Percentiles rank a stretch among this genome's conserved stretches.
These are phyloP conservation scores for Arabidopsis lyrata DNA, from an alignment of 441 rosid genomes.

Conservation along the genomic window DNA sequence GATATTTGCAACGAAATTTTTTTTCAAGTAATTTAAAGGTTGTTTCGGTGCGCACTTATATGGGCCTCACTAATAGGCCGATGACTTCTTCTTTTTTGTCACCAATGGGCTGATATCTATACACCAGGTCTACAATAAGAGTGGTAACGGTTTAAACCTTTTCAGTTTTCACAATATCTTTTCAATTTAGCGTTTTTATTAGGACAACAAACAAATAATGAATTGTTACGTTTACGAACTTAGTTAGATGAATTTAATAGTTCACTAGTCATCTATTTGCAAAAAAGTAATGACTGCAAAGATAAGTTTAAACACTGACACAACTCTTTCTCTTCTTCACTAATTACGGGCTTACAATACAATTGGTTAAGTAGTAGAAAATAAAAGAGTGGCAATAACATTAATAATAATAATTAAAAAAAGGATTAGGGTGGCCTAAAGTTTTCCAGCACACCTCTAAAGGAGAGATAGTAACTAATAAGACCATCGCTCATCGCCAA, in stretches of 20 bases:
- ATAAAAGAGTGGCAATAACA: conserved; percentile 40
- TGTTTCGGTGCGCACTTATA: no score
- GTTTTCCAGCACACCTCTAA: conserved; percentile 46
- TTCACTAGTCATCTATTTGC: neutral
- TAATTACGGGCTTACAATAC: conserved; percentile 46
- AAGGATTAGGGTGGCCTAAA: conserved; percentile 44
- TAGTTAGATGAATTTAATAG: neutral
- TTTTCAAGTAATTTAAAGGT: no score
- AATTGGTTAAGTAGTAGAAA: conserved; percentile 36
- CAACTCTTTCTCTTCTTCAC: conserved; percentile 37
- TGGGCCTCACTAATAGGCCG: neutral
- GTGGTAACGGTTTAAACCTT: neutral
- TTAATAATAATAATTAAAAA: neutral
- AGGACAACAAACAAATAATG: neutral
- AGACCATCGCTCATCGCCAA: conserved; percentile 35
- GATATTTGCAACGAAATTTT: no score
- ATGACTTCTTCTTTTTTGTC: no score
- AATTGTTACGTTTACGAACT: neutral
- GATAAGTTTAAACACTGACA: neutral
- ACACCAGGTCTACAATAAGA: no score
- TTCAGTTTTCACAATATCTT: neutral
- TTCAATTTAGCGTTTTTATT: neutral
- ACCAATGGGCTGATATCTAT: no score
- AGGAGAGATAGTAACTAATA: conserved; percentile 2
- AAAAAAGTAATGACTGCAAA: neutral